phyloP scores from a whole-genome alignment of 1,284 basidiomycete genomes.

The Phenoliferia sp. region DNA sequence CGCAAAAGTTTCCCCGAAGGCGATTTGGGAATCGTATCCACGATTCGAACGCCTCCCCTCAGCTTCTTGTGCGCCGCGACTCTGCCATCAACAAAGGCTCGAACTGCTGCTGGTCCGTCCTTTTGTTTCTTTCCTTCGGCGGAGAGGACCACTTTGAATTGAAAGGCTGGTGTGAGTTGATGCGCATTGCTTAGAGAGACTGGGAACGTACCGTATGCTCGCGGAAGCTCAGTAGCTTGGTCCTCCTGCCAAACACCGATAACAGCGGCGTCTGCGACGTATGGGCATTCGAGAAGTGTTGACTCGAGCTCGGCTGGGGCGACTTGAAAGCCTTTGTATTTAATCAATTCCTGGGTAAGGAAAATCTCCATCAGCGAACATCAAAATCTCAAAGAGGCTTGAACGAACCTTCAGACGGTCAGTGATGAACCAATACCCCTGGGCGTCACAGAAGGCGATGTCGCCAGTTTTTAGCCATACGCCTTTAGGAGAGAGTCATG shows the following conservation, averaged over 20 bases:
- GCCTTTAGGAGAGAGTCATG: too few species aligned
- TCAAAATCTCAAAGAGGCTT: too few species aligned
- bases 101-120: conserved; percentile 34
- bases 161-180: not conserved
- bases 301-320: conserved; percentile 22
- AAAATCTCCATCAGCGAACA: too few species aligned
- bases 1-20: conserved; percentile 24
- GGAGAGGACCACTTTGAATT: conserved; percentile 19
- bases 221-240: conserved; percentile 29
- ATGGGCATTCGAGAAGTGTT: conserved; percentile 19
- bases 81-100: conserved; percentile 37
- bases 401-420: conserved; percentile 34
- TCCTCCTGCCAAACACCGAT: conserved; percentile 31
- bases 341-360: conserved; percentile 28
- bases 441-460: conserved; percentile 23
- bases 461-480: conserved; percentile 38
- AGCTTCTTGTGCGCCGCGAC: conserved; percentile 43
- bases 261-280: conserved; percentile 33
- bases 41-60: conserved; percentile 35
- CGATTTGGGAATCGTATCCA: conserved; percentile 32
- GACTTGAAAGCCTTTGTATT: conserved; percentile 29
- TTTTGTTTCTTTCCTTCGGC: conserved; percentile 28
- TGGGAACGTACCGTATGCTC: conserved; percentile 18
- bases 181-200: not conserved
- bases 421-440: conserved; percentile 32